A percentile compares a stretch with the other conserved stretches of the same genome.
phyloP scores from a whole-genome alignment of 805 yeast genomes.

The Tetrapisispora taiwanensis region DNA sequence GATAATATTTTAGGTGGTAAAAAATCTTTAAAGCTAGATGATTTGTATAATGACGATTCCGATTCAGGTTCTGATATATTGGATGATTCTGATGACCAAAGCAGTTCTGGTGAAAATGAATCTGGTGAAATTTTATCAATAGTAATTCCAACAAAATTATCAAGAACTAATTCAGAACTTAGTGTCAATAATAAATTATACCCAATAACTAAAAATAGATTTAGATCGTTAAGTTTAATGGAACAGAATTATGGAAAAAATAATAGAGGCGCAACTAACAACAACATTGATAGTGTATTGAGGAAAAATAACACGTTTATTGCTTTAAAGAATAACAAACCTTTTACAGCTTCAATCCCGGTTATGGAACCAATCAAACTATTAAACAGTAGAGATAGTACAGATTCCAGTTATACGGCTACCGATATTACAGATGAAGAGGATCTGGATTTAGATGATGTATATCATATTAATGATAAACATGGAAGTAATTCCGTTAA shows the following conservation, averaged over 20 bases:
- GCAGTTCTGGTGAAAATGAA: slow-evolving; percentile 23
- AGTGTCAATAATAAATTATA: not conserved
- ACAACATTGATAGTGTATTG: not conserved
- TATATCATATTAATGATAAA: not conserved
- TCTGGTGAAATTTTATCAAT: slow-evolving; percentile 30
- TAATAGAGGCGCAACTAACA: slow-evolving; percentile 7
- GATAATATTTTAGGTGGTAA: slow-evolving; percentile 5
- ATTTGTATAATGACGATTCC: slow-evolving; percentile 10
- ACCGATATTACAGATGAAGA: slow-evolving; percentile 1
- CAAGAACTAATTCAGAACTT: slow-evolving; percentile 19
- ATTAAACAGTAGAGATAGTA: not conserved
- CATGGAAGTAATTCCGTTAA: not conserved
- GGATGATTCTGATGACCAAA: slow-evolving; percentile 16
- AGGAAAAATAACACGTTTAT: slow-evolving; percentile 1
- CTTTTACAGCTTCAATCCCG: not conserved
- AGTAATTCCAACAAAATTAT: slow-evolving; percentile 28
- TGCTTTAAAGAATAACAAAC: not conserved
- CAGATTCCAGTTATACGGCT: not conserved
- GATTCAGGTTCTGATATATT: slow-evolving; percentile 7
- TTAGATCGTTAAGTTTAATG: slow-evolving; percentile 28
- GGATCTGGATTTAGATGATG: slow-evolving; percentile 2
- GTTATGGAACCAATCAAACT: slow-evolving; percentile 1
- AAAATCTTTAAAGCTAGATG: slow-evolving; percentile 8
- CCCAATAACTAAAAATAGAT: slow-evolving; percentile 13
- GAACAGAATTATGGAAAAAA: slow-evolving; percentile 10